Evolutionary conservation across 2,329 filamentous ascomycete genomes (phyloP), one percentile per base, ranked within the genome.

Genomic region (Fusarium miscanthi): DNA sequence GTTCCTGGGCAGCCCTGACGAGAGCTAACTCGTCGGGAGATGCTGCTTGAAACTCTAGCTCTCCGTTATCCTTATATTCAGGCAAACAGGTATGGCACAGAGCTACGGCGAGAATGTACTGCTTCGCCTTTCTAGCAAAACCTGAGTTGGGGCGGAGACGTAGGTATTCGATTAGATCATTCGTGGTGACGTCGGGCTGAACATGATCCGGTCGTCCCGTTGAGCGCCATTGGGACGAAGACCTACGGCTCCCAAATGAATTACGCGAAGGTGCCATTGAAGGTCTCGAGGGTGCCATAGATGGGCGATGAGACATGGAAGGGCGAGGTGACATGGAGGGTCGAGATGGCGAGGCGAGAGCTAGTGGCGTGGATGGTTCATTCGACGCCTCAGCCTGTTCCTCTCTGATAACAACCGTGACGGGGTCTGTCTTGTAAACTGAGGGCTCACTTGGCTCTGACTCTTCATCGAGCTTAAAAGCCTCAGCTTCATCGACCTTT

Each of bases 31-130:
- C 95, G 78, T 98, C 95, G 0, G 95, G 95, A 0, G 94, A 97
- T 1, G 94, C 92, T 21, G 95, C 93, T 81, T 97, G 95, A 77
- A 93, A 98, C 12, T 91, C 89, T n/a, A 93, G 87, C 41, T 89
- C 84, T 8, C 92, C 94, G 75, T 92, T 87, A 13, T 79, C 87
- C 30, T 78, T 89, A 48, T 91, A 85, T 79, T 98, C 95, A 0
- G 95, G 95, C 30, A 97, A 85, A 78, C 94, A 97, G 2, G 94
- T 97, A 79, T 98, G 95, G 74, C 95, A 98, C 3, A 98, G 84
- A 2, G 95, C 94, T 76, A 98, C 88, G 1, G 92, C 92, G 7
- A 98, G 85, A 8, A 98, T 88, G 74, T 97, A 96, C 78, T 97
- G 90, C 67, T 91, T 92, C 2, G 92, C 93, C 77, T 93, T 94